phyloP scores from a whole-genome alignment of 1,139 yeast species.

The Blastobotrys raffinosifermentans region DNA sequence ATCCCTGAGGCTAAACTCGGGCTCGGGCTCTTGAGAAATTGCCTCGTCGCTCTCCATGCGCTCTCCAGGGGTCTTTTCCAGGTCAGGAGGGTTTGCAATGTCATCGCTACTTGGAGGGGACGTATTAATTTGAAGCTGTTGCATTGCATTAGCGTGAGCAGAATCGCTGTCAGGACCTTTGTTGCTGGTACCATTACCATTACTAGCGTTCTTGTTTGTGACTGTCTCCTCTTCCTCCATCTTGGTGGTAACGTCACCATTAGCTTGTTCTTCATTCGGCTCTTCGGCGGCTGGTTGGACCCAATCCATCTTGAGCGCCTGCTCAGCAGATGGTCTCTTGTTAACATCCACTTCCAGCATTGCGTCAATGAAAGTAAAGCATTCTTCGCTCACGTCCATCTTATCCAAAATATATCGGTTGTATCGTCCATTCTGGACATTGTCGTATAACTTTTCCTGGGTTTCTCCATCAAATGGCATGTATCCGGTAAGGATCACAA shows the following conservation, averaged over 20 bases:
- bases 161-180: background rate
- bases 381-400: conserved; percentile 55
- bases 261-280: conserved; percentile 26
- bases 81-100: conserved; percentile 5
- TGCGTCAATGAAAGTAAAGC: conserved; percentile 60
- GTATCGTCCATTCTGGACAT: conserved; percentile 70
- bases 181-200: conserved; percentile 2
- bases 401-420: conserved; percentile 74
- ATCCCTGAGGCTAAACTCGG: conserved; percentile 19
- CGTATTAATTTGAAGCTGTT: too few relatives aligned
- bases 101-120: conserved; percentile 1
- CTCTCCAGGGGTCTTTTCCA: conserved; percentile 5
- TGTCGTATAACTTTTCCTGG: conserved; percentile 74
- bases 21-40: conserved; percentile 1
- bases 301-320: conserved; percentile 73
- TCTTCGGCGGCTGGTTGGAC: conserved; percentile 31
- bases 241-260: background rate
- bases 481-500: conserved; percentile 86
- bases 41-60: conserved; percentile 1
- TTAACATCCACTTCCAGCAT: conserved; percentile 72
- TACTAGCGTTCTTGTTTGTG: conserved; percentile 1
- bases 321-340: conserved; percentile 60
- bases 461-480: conserved; percentile 91
- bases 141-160: too few relatives aligned
- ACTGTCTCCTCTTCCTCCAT: background rate